Conservation (phyloP, 768 basidiomycete species). For the Lentinula sp. region DNA sequence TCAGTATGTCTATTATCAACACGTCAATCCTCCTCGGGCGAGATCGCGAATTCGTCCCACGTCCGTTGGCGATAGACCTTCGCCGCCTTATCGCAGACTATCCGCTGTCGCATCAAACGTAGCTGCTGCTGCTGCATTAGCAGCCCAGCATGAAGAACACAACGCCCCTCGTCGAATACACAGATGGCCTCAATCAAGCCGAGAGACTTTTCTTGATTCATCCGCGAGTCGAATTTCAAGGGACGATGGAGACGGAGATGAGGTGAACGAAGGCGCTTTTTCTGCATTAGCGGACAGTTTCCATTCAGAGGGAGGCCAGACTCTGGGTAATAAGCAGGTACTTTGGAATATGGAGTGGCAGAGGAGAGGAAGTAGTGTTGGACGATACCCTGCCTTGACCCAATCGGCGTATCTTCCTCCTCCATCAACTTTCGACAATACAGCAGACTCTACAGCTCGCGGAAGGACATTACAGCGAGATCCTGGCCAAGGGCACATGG, state of each 20-base stretch:
- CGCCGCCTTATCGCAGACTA: conserved; percentile 62
- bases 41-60: conserved; percentile 38
- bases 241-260: conserved; percentile 33
- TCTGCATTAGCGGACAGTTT: conserved; percentile 67
- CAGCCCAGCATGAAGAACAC: conserved; percentile 51
- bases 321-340: conserved; percentile 42
- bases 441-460: conserved; percentile 24
- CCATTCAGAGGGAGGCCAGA: conserved; percentile 61
- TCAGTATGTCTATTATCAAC: conserved; percentile 79
- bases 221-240: conserved; percentile 11
- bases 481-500: conserved; percentile 15
- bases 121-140: conserved; percentile 64
- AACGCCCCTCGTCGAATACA: conserved; percentile 24
- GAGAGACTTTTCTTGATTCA: conserved; percentile 16
- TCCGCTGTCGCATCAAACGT: conserved; percentile 68
- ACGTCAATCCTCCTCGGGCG: conserved; percentile 29
- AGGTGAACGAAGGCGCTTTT: conserved; percentile 44
- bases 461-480: conserved; percentile 41
- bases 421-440: conserved; percentile 21
- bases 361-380: conserved; percentile 36
- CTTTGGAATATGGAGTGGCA: conserved; percentile 64
- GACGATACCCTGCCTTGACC: conserved; percentile 23
- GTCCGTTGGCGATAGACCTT: conserved; percentile 41
- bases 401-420: conserved; percentile 26
- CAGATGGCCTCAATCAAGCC: conserved; percentile 23